Evolutionary conservation across 495 filamentous ascomycete species (phyloP).

Genomic region (Penicillium angulare): DNA sequence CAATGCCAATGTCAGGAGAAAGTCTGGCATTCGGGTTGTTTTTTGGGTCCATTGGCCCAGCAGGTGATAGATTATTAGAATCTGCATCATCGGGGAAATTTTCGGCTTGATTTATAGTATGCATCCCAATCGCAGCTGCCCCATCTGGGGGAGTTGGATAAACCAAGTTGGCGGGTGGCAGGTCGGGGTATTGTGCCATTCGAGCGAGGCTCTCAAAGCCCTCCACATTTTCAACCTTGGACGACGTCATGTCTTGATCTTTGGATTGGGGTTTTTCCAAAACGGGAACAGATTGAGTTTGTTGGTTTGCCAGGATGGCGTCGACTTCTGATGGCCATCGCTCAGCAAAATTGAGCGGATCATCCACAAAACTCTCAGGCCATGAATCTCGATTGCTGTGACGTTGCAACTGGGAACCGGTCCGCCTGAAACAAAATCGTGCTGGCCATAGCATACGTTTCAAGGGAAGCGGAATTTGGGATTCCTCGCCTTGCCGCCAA

Average conservation of each 20-base stretch:
- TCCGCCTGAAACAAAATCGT: constrained; percentile 44
- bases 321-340: constrained; percentile 57
- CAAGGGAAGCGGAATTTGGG: constrained; percentile 35
- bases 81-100: constrained; percentile 33
- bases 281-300: constrained; percentile 20
- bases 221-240: constrained; percentile 25
- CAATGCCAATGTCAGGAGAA: constrained; percentile 29
- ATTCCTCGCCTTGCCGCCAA: constrained; percentile 33
- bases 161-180: constrained; percentile 59
- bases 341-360: constrained; percentile 68
- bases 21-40: constrained; percentile 19
- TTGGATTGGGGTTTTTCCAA: constrained; percentile 31
- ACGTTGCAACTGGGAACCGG: constrained; percentile 19
- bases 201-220: constrained; percentile 46
- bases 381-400: background rate
- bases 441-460: constrained; percentile 51
- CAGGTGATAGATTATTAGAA: constrained; percentile 16
- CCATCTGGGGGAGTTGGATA: constrained; percentile 90
- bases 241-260: constrained; percentile 27
- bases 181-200: constrained; percentile 50
- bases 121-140: constrained; percentile 42
- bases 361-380: constrained; percentile 23
- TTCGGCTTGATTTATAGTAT: constrained; percentile 22
- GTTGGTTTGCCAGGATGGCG: constrained; percentile 14
- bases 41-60: constrained; percentile 17